Percentiles rank a stretch among this genome's conserved stretches.
Conservation (phyloP, 495 filamentous ascomycete species). For the Xylaria curta region DNA sequence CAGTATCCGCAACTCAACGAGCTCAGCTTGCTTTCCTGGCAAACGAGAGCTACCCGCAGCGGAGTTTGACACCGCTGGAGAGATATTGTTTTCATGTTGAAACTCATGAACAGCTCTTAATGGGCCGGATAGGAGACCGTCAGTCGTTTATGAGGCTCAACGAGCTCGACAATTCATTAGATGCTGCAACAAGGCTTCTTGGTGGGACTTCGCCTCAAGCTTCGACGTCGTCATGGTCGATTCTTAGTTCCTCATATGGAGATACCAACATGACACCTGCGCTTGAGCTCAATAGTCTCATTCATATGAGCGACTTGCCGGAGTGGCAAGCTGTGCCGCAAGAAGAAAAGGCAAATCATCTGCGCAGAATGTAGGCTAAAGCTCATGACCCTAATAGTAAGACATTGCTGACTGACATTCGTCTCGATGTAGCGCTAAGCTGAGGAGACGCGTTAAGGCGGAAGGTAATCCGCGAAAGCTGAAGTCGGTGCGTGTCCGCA, state of each 20-base stretch:
- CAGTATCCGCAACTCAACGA: not conserved
- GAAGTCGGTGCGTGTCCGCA: constrained; percentile 19
- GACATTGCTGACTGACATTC: not conserved
- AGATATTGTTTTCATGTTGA: constrained; percentile 17
- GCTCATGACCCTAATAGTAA: not conserved
- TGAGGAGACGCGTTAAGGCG: constrained; percentile 10
- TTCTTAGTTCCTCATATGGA: not conserved
- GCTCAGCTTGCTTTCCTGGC: not conserved
- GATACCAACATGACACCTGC: not conserved
- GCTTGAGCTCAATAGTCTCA: not conserved
- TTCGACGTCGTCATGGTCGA: constrained; percentile 1
- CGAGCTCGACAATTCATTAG: not conserved
- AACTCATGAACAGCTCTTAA: constrained; percentile 16
- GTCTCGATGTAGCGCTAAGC: constrained; percentile 2
- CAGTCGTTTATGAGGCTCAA: not conserved
- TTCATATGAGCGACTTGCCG: not conserved
- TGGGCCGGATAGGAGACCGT: not conserved
- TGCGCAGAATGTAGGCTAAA: constrained; percentile 18
- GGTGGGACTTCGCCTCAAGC: not conserved
- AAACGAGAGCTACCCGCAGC: not conserved
- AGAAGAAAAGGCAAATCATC: constrained; percentile 11
- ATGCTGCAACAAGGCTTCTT: not conserved
- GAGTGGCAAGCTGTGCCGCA: not conserved
- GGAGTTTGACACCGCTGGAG: constrained; percentile 13
- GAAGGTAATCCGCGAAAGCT: constrained; percentile 12